Base-by-base conservation (phyloP, 2,329 filamentous ascomycete species). In the Phoma herbarum region DNA sequence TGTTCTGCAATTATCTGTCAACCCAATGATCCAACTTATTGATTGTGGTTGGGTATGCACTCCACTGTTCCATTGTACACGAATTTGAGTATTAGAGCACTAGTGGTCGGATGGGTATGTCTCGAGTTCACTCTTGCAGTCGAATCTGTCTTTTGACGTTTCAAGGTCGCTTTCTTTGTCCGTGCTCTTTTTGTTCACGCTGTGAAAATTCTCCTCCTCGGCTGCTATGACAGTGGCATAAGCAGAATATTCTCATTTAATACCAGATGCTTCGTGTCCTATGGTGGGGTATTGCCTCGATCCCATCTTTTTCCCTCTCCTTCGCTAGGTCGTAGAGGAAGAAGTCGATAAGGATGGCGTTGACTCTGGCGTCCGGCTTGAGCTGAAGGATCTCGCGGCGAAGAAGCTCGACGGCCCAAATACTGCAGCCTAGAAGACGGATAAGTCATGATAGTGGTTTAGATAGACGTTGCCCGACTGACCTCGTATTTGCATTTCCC, bases 241-340 rank as follows among this genome's bases (percentile, higher is more conserved):
- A 25, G 10, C 22, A 23, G 20, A 23, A 10, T 25, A 14, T 43
- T 18, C 1, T 23, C 3, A 18, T 2, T 60, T 35, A 97, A 77
- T 97, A 97, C 93, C 93, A 97, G 61, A 97, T 97, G 72, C 92
- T 96, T 74, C 93, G 86, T 42, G 93, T 97, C 63, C 93, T 85
- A 78, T 97, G 93, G 78, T 97, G 93, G 5, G 92, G 91, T 60
- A 92, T 85, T 39, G 70, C 68, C 49, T 71, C 75, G 23, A 66
- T 66, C 6, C 63, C 70, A 7, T 73, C 74, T 28, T 69, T 70
- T 76, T 98, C 94, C 73, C 90, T 77, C 72, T 92, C 90, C 77
- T 98, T 99, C 80, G 95, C 93, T 18, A 90, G 88, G 79, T 99
- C 95, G 74, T 99, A 99, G 54, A 99, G 81, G 77, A 97, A 97